Base-by-base conservation (phyloP, 352 stramenopile genomes). In the Phytophthora tentaculata region DNA sequence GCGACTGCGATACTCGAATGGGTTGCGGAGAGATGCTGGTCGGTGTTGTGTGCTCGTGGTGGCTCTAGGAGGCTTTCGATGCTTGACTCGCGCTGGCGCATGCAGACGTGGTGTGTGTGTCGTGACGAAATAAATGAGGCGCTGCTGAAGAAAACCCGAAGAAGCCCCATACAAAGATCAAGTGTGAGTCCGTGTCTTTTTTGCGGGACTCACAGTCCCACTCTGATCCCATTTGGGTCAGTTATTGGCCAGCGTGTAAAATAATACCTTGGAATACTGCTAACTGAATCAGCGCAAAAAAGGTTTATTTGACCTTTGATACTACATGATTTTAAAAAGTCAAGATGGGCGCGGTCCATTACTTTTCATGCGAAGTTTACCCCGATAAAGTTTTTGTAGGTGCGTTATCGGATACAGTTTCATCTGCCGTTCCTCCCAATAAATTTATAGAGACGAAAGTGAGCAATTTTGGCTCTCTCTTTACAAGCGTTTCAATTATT, bases 131-230 rank as follows among this genome's bases (percentile, higher is more conserved):
- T 52, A 23, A 55, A 48, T 67, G 49, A 61, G 28, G 56, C 61
- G 64, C 57, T 71, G 39, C 56, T 67, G 49, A 61, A 71, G 56
- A 71, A 71, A 9, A 3, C 8, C 12, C 3, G n/a, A 29, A 20
- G 0, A 1, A 19, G 19, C 14, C 12, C 22, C 5, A 57, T 69
- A 69, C 61, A 69, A 63, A 69, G 13, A 1, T 14, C 52, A 63
- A 69, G 53, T 64, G 44, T 20, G 22, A 12, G 29, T 64, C 22
- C 60, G 60, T 45, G 29, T 61, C 28, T 49, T 59, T 61, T 67
- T 55, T 39, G 13, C 20, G 50, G 29, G 44, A 50, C 55, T 43
- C 57, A 28, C n/a, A 45, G 57, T 65, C 47, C 57, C 57, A 58
- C 47, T 57, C 41, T 48, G 47, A 58, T 58, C 58, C 9, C 17